These are phyloP conservation scores for Aspergillus fischeri DNA, from an alignment of 2,329 filamentous ascomycete genomes.

Conservation along the genomic window DNA sequence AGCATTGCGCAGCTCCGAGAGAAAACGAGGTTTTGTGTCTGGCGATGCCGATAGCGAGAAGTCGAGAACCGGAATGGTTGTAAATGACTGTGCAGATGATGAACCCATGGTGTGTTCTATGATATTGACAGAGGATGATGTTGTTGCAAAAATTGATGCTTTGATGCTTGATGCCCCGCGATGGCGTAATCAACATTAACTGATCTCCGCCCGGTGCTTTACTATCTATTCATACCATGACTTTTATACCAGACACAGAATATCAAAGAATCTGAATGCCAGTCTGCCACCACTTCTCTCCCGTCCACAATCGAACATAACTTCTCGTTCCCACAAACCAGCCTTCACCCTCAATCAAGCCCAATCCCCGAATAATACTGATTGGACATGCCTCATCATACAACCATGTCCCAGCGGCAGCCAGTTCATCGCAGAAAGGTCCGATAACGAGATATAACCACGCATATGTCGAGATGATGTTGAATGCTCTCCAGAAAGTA, in stretches of 20 bases:
- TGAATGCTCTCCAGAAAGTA: not conserved
- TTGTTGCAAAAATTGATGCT: not conserved
- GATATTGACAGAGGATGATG: not conserved
- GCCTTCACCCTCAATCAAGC: not conserved
- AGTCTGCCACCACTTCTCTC: not conserved
- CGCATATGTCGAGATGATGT: not conserved
- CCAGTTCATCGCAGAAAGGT: not conserved
- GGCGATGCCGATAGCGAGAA: slow-evolving; percentile 19
- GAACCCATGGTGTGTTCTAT: not conserved
- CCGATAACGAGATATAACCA: not conserved
- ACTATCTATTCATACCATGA: too few relatives aligned
- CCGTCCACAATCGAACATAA: not conserved
- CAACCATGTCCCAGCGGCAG: not conserved
- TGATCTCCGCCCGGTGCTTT: not conserved
- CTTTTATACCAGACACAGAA: too few relatives aligned
- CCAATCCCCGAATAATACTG: not conserved
- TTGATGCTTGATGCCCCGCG: not conserved
- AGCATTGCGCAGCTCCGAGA: slow-evolving; percentile 27
- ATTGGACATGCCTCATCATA: not conserved
- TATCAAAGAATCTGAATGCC: not conserved
- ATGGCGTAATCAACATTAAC: not conserved
- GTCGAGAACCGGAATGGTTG: slow-evolving; percentile 30
- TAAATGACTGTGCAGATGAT: slow-evolving; percentile 25
- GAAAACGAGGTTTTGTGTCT: slow-evolving; percentile 22
- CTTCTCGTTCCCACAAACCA: not conserved